phyloP scores from a whole-genome alignment of 495 filamentous ascomycete genomes.

The Talaromyces wortmannii region DNA sequence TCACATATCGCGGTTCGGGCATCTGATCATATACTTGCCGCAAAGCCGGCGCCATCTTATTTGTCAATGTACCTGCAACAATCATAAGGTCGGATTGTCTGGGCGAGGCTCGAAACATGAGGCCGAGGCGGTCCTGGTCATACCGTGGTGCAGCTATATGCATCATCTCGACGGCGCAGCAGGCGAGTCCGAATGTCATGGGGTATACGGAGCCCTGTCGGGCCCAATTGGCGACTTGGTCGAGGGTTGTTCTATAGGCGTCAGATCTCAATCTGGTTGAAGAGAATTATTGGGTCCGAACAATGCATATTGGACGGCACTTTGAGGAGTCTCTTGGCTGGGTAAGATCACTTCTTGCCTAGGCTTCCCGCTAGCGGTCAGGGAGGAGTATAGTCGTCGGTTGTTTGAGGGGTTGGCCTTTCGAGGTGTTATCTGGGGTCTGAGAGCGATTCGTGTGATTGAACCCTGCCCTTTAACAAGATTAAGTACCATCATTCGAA shows the following conservation, averaged over 20 bases:
- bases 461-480: no score
- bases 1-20: constrained; percentile 93
- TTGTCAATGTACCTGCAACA: constrained; percentile 90
- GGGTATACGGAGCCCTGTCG: constrained; percentile 92
- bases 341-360: no score
- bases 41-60: constrained; percentile 96
- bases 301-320: no score
- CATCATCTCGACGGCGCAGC: constrained; percentile 99
- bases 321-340: no score
- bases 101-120: constrained; percentile 94
- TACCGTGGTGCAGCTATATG: constrained; percentile 93
- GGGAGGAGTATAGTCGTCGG: no score
- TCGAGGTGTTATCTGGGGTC: no score
- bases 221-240: constrained; percentile 90
- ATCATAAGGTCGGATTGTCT: constrained; percentile 98
- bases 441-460: no score
- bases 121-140: constrained; percentile 91
- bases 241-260: constrained; percentile 90
- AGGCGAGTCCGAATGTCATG: constrained; percentile 96
- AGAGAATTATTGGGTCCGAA: no score
- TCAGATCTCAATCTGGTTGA: no score
- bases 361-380: no score
- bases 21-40: constrained; percentile 97
- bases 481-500: no score
- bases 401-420: no score